Conservation (phyloP, 75 land plant genomes). For the Gnetum montanum region DNA sequence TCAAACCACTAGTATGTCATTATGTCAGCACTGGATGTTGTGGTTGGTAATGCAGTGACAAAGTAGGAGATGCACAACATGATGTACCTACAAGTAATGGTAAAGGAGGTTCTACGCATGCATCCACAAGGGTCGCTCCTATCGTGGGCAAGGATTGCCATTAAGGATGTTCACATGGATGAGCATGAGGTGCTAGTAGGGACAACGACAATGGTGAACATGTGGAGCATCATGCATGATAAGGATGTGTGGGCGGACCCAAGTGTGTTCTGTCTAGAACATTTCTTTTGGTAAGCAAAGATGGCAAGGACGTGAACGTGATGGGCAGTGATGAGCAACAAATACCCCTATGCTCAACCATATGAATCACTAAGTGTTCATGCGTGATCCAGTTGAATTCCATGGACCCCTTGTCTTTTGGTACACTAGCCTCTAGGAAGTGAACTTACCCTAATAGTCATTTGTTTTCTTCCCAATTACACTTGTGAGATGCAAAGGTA, state of each 20-base stretch:
- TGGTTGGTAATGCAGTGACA: constrained; percentile 9
- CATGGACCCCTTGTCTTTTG: too few relatives aligned
- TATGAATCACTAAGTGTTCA: constrained; percentile 63
- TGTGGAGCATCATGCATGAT: constrained; percentile 71
- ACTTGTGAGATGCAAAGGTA: too few relatives aligned
- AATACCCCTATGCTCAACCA: constrained; percentile 58
- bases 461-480: too few relatives aligned
- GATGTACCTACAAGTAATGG: constrained; percentile 20
- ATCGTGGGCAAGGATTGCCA: constrained; percentile 57
- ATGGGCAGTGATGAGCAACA: constrained; percentile 49
- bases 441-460: too few relatives aligned
- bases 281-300: constrained; percentile 17
- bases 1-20: too few relatives aligned
- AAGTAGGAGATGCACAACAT: constrained; percentile 15
- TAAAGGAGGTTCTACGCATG: constrained; percentile 24
- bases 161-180: constrained; percentile 27
- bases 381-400: too few relatives aligned
- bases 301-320: constrained; percentile 23
- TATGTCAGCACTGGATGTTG: constrained; percentile 21
- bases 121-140: constrained; percentile 48
- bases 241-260: constrained; percentile 44
- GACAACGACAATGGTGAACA: constrained; percentile 78
- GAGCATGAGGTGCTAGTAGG: constrained; percentile 44
- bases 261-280: constrained; percentile 36
- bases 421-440: too few relatives aligned